Base-by-base conservation (phyloP, 208 protist genomes). In the Trypanosoma mega region DNA sequence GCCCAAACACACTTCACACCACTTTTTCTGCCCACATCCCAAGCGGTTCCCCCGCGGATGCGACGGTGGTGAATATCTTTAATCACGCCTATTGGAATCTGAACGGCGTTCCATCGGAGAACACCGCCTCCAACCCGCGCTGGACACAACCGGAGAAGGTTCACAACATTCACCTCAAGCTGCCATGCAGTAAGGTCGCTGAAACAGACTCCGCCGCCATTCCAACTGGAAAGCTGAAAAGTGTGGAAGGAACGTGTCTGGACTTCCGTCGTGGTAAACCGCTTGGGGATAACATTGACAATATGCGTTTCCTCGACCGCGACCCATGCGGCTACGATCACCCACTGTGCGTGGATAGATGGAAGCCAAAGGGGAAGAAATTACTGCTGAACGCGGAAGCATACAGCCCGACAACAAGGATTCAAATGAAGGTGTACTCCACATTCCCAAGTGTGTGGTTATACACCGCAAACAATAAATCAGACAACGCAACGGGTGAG, bases 1-100 rank as follows among this genome's bases (percentile, higher is more conserved):
- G 56, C 11, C 80, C 80, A 3, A 44, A 52, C n/a, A 51, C 63
- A 24, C 61, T 87, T n/a, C 44, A 57, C 11, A 74, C 65, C 49
- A 47, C 62, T 8, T 78, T 77, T 33, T 23, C 58, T 16, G 76
- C 72, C 5, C 27, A 65, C 33, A 36, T 87, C 21, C 58, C 80
- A 3, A 52, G 72, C 26, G 44, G 31, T 29, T 75, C 64, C 34
- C 68, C 68, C 12, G 74, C 66, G 0, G 61, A 70, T 26, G 68
- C 73, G 23, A 81, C 69, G 7, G 54, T 70, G 16, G 63, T 82
- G 34, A 87, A 82, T 45, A 68, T 87, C 29, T 82, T 79, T 70
- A 87, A 78, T 39, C 80, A 87, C 74, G 51, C 56, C 14, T 87
- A 82, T 58, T 82, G 80, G 80, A 82, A 82, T 48, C 68, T 87